phyloP scores from a whole-genome alignment of 805 yeast genomes.

The Saturnispora bothae region DNA sequence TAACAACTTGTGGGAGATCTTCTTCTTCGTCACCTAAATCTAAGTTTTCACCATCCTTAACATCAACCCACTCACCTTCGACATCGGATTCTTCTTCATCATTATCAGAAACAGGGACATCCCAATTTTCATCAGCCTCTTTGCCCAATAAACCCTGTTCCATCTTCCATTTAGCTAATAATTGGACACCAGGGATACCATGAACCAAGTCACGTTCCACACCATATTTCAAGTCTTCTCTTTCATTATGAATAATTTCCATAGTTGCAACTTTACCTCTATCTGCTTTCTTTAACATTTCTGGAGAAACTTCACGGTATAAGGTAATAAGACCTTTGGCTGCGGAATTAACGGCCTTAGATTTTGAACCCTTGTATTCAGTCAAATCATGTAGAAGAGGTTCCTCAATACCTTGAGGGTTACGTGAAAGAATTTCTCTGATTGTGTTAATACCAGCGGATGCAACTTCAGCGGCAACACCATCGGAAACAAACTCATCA shows the following conservation, averaged over 20 bases:
- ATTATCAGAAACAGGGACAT: conserved; percentile 41
- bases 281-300: conserved; percentile 81
- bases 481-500: conserved; percentile 95
- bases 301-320: conserved; percentile 93
- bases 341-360: conserved; percentile 91
- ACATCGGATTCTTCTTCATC: conserved; percentile 46
- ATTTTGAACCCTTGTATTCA: conserved; percentile 85
- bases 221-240: conserved; percentile 56
- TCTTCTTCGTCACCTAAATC: conserved; percentile 39
- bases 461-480: conserved; percentile 96
- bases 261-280: conserved; percentile 89
- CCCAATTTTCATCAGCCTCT: conserved; percentile 51
- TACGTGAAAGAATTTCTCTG: conserved; percentile 85
- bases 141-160: conserved; percentile 46
- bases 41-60: conserved; percentile 63
- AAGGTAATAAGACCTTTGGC: conserved; percentile 79
- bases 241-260: conserved; percentile 52
- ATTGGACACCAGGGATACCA: conserved; percentile 86
- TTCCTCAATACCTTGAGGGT: conserved; percentile 88
- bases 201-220: conserved; percentile 50
- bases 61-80: conserved; percentile 88
- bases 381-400: conserved; percentile 80
- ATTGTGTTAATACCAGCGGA: conserved; percentile 96
- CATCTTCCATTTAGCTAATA: conserved; percentile 76
- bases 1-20: conserved; percentile 23